phyloP scores from a whole-genome alignment of 1,139 yeast genomes.

The Trichomonascaceae sp. region DNA sequence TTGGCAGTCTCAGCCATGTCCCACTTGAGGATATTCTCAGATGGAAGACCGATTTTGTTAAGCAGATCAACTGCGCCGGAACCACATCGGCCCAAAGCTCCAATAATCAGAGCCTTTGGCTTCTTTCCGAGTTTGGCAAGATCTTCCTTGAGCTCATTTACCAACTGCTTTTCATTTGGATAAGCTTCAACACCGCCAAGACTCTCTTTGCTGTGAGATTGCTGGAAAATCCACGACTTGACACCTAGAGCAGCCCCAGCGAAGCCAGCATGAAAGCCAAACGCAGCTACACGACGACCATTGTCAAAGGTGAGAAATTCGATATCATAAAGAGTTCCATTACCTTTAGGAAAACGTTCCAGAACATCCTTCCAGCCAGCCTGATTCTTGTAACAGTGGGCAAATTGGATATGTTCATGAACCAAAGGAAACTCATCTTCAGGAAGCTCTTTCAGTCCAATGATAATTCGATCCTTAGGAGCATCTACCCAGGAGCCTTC shows the following conservation, averaged over 20 bases:
- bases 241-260: conserved; percentile 98
- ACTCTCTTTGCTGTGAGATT: conserved; percentile 55
- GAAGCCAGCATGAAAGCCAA: conserved; percentile 97
- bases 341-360: conserved; percentile 82
- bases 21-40: conserved; percentile 80
- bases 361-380: conserved; percentile 95
- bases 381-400: conserved; percentile 97
- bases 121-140: conserved; percentile 54
- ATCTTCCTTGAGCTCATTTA: conserved; percentile 62
- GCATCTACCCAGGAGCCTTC: conserved; percentile 90
- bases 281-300: conserved; percentile 98
- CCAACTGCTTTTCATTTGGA: conserved; percentile 68
- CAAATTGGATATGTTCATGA: conserved; percentile 96
- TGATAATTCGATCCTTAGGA: conserved; percentile 80
- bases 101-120: conserved; percentile 84
- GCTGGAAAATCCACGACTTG: conserved; percentile 91
- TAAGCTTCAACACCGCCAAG: conserved; percentile 66
- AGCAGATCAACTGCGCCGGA: conserved; percentile 91
- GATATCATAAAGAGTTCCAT: conserved; percentile 83
- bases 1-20: conserved; percentile 93
- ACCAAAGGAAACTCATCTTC: conserved; percentile 90
- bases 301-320: conserved; percentile 91
- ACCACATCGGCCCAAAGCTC: conserved; percentile 98
- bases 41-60: conserved; percentile 82
- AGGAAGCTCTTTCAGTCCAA: conserved; percentile 93